Base-by-base conservation (phyloP, 2,329 filamentous ascomycete species). In the Trichothecium sympodiale region DNA sequence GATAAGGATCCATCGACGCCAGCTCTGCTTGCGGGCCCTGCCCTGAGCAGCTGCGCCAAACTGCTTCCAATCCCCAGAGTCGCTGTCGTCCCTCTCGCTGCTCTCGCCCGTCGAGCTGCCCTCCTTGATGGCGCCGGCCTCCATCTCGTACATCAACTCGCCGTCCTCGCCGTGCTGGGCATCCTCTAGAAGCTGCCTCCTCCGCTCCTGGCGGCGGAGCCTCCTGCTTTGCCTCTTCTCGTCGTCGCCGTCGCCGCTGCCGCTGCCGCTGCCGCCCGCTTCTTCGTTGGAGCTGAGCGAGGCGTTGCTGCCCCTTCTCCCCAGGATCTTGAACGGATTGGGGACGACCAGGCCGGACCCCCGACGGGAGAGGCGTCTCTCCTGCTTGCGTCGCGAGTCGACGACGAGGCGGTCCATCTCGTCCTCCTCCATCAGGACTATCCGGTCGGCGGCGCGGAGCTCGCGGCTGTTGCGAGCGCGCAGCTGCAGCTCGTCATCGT, bases 71-170 rank as follows among this genome's bases (percentile, higher is more conserved):
- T 77, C 62, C 53, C 74, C 49, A 54, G 78, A 61, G 48, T 72
- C 63, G 62, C 78, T 67, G 54, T 72, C 61, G 43, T 78, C 64
- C 43, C 75, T 62, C 48, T 80, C 62, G 64, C 69, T 77, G 55
- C 71, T 78, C 1, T 72, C 68, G 26, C 74, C 74, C 0, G 74
- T 77, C 5, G 64, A 66, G 52, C 72, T 83, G 36, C 80, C 78
- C 33, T 80, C 77, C 41, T 70, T 76, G 50, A 82, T 71, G 3
- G 69, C 73, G 2, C 86, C 85, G 52, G 87, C 81, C 57, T 95
- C 88, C 81, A 89, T 85, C 60, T 91, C 83, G 55, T 85, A 88
- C 79, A 94, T 84, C 49, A 93, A 64, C 55, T 79, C 74, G 27
- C 80, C 79, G 45, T 84, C 76, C 51, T 85, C 82, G 37, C 77